phyloP scores from a whole-genome alignment of 345 rosid species.

The Nasturtium officinale region DNA sequence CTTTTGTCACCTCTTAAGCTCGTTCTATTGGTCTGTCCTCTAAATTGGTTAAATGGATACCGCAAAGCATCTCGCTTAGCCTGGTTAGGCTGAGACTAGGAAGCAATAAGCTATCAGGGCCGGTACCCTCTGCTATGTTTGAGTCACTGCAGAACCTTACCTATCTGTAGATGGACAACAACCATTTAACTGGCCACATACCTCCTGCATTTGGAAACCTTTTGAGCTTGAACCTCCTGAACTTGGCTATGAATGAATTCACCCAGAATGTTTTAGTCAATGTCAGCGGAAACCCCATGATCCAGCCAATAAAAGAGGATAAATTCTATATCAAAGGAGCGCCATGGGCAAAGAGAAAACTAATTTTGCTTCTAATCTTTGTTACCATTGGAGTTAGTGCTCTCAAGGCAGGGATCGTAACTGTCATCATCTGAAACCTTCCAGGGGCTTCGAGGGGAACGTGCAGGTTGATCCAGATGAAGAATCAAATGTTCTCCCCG shows the following conservation, averaged over 20 bases:
- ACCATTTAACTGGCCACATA: conserved; percentile 52
- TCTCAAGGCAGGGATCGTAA: conserved; percentile 42
- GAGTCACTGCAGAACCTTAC: conserved; percentile 41
- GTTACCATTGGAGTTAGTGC: conserved; percentile 47
- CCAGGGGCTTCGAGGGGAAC: conserved; percentile 53
- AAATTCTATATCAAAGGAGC: background rate
- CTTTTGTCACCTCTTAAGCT: conserved; percentile 48
- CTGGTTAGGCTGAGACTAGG: conserved; percentile 75
- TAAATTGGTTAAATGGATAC: conserved; percentile 53
- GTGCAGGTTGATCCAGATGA: conserved; percentile 46
- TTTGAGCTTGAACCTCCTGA: conserved; percentile 52
- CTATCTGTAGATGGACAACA: conserved; percentile 75
- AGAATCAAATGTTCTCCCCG: conserved; percentile 51
- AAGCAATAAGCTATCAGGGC: conserved; percentile 52
- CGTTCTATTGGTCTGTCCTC: conserved; percentile 58
- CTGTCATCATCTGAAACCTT: conserved; percentile 41
- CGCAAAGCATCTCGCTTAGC: conserved; percentile 47
- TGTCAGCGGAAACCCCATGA: conserved; percentile 49
- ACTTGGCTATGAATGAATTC: conserved; percentile 62
- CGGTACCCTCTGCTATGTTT: conserved; percentile 44
- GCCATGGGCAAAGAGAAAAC: conserved; percentile 34
- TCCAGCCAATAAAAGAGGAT: conserved; percentile 1
- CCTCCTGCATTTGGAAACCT: conserved; percentile 40
- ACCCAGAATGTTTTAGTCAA: conserved; percentile 18
- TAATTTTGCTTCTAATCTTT: conserved; percentile 41